These are phyloP conservation scores for Hanseniaspora lindneri DNA, from an alignment of 805 yeast species.

Conservation along the genomic window DNA sequence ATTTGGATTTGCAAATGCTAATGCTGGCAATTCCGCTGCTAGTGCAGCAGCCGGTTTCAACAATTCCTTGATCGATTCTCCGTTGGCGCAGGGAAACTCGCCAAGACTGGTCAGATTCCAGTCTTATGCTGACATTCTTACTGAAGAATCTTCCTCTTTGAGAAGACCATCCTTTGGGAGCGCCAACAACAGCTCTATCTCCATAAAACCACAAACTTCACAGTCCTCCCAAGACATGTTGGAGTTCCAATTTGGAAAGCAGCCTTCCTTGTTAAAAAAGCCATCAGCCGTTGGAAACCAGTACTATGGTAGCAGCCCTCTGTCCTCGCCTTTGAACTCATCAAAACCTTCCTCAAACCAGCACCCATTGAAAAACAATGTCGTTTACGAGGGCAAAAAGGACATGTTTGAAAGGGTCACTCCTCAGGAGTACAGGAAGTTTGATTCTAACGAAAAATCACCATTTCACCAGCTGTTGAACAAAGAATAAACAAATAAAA, in stretches of 20 bases:
- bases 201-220: conserved; percentile 20
- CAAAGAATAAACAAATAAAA: conserved; percentile 15
- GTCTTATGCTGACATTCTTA: conserved; percentile 70
- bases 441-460: conserved; percentile 5
- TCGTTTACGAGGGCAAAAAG: not conserved
- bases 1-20: conserved; percentile 19
- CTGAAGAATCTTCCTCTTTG: conserved; percentile 46
- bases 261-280: conserved; percentile 15
- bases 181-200: conserved; percentile 16
- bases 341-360: conserved; percentile 17
- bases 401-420: conserved; percentile 12
- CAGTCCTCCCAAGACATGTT: conserved; percentile 16
- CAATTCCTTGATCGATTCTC: conserved; percentile 4
- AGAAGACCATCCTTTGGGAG: conserved; percentile 46
- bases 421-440: conserved; percentile 14
- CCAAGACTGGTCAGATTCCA: conserved; percentile 38
- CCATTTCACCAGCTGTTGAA: conserved; percentile 15
- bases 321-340: conserved; percentile 17
- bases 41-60: conserved; percentile 19
- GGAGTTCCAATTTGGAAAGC: conserved; percentile 16
- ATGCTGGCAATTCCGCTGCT: conserved; percentile 8
- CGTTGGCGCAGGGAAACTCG: conserved; percentile 8
- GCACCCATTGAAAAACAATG: conserved; percentile 10
- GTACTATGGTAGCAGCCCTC: conserved; percentile 15
- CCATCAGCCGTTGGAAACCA: conserved; percentile 15